phyloP scores from a whole-genome alignment of 1,139 yeast genomes.

The Hanseniaspora sp. region DNA sequence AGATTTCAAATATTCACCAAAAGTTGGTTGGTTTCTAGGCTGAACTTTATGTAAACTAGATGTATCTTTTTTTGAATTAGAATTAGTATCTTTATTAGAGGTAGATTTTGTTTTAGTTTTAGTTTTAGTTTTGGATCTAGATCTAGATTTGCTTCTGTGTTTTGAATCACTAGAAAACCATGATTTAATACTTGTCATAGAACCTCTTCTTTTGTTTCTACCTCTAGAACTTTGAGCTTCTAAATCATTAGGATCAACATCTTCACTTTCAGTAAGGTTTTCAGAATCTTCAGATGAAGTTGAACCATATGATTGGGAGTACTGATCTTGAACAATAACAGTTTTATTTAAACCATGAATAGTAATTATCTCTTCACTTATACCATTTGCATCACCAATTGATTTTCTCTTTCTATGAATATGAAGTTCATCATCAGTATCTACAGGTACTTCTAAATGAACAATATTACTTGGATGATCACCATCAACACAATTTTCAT shows the following conservation, averaged over 20 bases:
- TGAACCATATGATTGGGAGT: slow-evolving; percentile 12
- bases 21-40: slow-evolving; percentile 13
- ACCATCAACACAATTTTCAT: background rate
- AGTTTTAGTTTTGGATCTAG: slow-evolving; percentile 2
- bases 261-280: background rate
- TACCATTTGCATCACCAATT: slow-evolving; percentile 11
- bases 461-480: background rate
- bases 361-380: slow-evolving; percentile 14
- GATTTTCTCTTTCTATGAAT: slow-evolving; percentile 12
- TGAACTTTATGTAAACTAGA: slow-evolving; percentile 1
- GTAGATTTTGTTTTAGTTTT: background rate
- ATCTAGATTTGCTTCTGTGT: slow-evolving; percentile 6
- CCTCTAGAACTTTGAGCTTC: slow-evolving; percentile 12
- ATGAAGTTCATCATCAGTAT: slow-evolving; percentile 11
- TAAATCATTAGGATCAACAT: background rate
- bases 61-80: too few relatives aligned
- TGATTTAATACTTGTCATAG: slow-evolving; percentile 11
- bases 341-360: slow-evolving; percentile 14
- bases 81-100: background rate
- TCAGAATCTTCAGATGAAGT: slow-evolving; percentile 7
- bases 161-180: slow-evolving; percentile 14
- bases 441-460: slow-evolving; percentile 11
- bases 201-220: slow-evolving; percentile 14
- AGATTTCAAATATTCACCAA: slow-evolving; percentile 1
- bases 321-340: slow-evolving; percentile 14